Conservation (phyloP, 495 filamentous ascomycete species). For the Talaromyces adpressus region DNA sequence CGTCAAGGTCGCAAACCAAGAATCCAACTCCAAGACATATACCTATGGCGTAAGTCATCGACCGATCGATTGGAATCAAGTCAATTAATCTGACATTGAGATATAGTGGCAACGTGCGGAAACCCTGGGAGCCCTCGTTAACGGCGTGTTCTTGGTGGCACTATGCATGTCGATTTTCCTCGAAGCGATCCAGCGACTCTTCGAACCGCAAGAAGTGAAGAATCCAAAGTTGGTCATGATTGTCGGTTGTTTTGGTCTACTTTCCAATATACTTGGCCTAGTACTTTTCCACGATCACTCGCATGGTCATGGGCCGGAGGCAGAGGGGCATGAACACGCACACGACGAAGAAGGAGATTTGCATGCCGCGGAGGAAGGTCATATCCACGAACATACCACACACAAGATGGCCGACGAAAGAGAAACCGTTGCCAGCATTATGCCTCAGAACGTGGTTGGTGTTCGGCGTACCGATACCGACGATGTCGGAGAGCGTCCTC, state of each 20-base stretch:
- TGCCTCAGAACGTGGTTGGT: constrained; percentile 23
- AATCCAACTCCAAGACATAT: constrained; percentile 76
- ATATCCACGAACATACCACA: constrained; percentile 29
- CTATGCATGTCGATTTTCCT: constrained; percentile 93
- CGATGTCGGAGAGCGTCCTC: constrained; percentile 39
- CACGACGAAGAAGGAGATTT: constrained; percentile 30
- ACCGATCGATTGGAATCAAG: constrained; percentile 8
- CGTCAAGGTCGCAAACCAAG: constrained; percentile 73
- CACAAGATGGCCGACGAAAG: constrained; percentile 31
- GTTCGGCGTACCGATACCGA: constrained; percentile 12
- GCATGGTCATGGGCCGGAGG: constrained; percentile 59
- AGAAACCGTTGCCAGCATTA: constrained; percentile 42
- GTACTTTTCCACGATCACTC: constrained; percentile 89
- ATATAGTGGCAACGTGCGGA: constrained; percentile 91
- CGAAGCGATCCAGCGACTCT: constrained; percentile 81
- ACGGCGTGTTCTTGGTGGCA: constrained; percentile 94
- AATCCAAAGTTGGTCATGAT: constrained; percentile 80
- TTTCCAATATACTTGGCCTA: constrained; percentile 84
- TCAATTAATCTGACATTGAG: constrained; percentile 22
- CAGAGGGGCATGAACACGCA: constrained; percentile 44
- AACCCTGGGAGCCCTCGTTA: constrained; percentile 89
- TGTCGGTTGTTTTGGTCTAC: constrained; percentile 79
- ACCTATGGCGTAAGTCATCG: constrained; percentile 75
- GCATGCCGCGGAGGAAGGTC: constrained; percentile 38
- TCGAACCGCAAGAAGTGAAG: constrained; percentile 79